These are phyloP conservation scores for Russula compacta DNA, from an alignment of 768 basidiomycete genomes.

Conservation along the genomic window DNA sequence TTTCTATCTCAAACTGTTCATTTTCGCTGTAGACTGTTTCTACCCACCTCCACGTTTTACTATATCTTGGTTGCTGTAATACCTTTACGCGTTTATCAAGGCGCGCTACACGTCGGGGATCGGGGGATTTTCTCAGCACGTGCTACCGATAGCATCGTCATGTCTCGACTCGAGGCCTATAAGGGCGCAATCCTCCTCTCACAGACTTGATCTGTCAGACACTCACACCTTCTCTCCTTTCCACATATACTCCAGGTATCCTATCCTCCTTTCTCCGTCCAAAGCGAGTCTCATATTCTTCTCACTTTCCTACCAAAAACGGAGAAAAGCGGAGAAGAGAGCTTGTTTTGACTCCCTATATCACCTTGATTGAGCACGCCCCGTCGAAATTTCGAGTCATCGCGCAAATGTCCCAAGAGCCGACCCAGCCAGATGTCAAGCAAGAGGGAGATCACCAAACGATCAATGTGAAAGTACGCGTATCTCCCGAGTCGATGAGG, in stretches of 20 bases:
- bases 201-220: background rate
- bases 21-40: background rate
- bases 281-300: background rate
- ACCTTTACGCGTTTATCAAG: too few species aligned
- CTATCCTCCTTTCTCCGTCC: background rate
- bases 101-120: too few species aligned
- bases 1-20: background rate
- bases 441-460: constrained; percentile 47
- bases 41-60: background rate
- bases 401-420: constrained; percentile 3
- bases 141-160: background rate
- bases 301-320: too few species aligned
- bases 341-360: background rate
- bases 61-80: background rate
- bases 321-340: background rate
- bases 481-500: background rate
- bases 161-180: background rate
- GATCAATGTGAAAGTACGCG: constrained; percentile 70
- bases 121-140: constrained; percentile 14
- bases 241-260: background rate
- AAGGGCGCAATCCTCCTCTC: constrained; percentile 3
- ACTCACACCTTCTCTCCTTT: constrained; percentile 1
- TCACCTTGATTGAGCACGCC: background rate
- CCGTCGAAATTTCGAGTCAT: background rate
- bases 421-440: constrained; percentile 22